These are phyloP conservation scores for Lignosus rhinocerotis DNA, from an alignment of 1,284 basidiomycete genomes.

Conservation along the genomic window DNA sequence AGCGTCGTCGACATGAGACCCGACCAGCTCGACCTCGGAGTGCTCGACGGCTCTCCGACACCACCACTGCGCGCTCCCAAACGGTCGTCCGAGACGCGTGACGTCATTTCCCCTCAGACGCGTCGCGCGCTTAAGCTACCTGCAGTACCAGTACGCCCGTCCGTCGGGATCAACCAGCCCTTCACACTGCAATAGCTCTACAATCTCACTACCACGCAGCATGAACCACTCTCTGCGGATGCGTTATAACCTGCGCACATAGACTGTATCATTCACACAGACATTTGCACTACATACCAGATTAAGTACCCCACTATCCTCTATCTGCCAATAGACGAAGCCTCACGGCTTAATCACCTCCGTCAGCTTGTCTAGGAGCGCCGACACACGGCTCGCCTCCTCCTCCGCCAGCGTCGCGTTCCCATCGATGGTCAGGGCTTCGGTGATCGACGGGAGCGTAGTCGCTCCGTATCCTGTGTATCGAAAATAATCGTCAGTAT, in stretches of 20 bases:
- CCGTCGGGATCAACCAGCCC: no score
- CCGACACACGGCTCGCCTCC: slow-evolving; percentile 65
- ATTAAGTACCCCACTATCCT: neutral
- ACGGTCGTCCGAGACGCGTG: slow-evolving; percentile 19
- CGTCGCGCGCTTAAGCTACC: slow-evolving; percentile 4
- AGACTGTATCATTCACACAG: neutral
- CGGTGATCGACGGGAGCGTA: slow-evolving; percentile 81
- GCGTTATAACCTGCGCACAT: neutral
- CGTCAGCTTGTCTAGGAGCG: slow-evolving; percentile 46
- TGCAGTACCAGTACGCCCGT: no score
- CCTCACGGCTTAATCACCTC: slow-evolving; percentile 23
- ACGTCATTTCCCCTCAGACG: slow-evolving; percentile 13
- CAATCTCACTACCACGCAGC: no score
- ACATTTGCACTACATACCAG: neutral
- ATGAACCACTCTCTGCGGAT: no score
- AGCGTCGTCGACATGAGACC: neutral
- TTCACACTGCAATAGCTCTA: no score
- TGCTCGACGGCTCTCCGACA: slow-evolving; percentile 7
- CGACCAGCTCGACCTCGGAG: neutral
- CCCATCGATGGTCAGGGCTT: slow-evolving; percentile 74
- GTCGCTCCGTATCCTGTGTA: slow-evolving; percentile 80
- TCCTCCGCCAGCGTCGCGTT: slow-evolving; percentile 59
- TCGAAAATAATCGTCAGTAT: neutral
- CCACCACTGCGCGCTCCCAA: neutral
- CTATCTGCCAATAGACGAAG: slow-evolving; percentile 1